Conservation (phyloP, 2,329 filamentous ascomycete genomes). For the Emergomyces pasteurianus region DNA sequence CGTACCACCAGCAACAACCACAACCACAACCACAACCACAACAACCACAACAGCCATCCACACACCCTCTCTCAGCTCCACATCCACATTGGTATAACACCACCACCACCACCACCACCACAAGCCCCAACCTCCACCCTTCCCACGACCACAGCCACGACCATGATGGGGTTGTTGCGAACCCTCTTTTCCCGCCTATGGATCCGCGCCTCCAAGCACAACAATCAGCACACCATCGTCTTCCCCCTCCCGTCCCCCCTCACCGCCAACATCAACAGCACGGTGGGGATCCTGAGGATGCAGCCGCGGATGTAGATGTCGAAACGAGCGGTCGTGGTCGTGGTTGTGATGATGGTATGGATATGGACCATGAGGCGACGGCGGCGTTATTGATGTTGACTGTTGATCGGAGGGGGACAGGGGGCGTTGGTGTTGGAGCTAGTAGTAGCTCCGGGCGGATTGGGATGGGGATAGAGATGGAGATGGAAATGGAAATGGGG, state of each 20-base stretch:
- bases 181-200: constrained; percentile 2
- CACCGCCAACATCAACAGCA: not conserved
- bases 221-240: not conserved
- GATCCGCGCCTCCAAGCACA: not conserved
- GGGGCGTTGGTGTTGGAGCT: not conserved
- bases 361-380: constrained; percentile 68
- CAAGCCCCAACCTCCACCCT: constrained; percentile 14
- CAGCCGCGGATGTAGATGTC: not conserved
- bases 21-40: not conserved
- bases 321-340: constrained; percentile 26
- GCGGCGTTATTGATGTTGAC: constrained; percentile 82
- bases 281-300: too few species aligned
- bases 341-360: too few species aligned
- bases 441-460: not conserved
- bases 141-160: constrained; percentile 12
- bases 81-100: not conserved
- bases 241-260: too few species aligned
- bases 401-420: constrained; percentile 50
- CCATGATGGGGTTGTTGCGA: too few species aligned
- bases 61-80: not conserved
- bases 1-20: not conserved
- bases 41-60: not conserved
- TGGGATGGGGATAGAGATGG: constrained; percentile 40
- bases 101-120: not conserved
- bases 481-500: constrained; percentile 40